Evolutionary conservation across 2,329 filamentous ascomycete species (phyloP).

Genomic region (Sordariomycetes sp.): DNA sequence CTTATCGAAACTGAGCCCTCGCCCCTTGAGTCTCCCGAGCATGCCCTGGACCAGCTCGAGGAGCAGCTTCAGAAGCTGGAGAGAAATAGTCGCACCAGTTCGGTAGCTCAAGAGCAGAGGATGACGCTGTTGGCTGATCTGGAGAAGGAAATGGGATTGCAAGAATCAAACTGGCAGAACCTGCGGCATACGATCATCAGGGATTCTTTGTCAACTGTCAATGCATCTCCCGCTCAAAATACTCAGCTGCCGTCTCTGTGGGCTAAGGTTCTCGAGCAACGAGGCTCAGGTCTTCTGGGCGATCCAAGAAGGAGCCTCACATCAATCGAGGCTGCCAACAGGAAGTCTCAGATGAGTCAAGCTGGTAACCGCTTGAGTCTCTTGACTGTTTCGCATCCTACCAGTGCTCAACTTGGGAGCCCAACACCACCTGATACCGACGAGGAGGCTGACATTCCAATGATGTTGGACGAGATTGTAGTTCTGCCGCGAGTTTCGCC

Average conservation of each 20-base stretch:
- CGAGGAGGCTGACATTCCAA: constrained; percentile 9
- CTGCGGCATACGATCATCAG: constrained; percentile 43
- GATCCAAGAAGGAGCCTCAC: background rate
- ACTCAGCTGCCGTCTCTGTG: background rate
- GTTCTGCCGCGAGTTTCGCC: background rate
- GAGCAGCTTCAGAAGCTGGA: constrained; percentile 42
- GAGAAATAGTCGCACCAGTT: constrained; percentile 22
- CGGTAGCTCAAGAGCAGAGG: constrained; percentile 29
- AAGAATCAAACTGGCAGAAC: constrained; percentile 51
- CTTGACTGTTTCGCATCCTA: constrained; percentile 2
- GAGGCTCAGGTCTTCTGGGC: background rate
- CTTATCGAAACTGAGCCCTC: constrained; percentile 39
- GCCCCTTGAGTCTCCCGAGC: constrained; percentile 41
- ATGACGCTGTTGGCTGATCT: constrained; percentile 46
- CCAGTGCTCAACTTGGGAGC: constrained; percentile 29
- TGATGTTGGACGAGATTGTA: background rate
- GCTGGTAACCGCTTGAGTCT: constrained; percentile 1
- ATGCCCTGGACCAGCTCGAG: constrained; percentile 40
- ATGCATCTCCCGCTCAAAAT: constrained; percentile 8
- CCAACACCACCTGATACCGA: constrained; percentile 44
- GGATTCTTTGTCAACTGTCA: constrained; percentile 40
- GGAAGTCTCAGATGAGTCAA: background rate
- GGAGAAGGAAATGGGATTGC: constrained; percentile 51
- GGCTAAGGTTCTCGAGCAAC: background rate
- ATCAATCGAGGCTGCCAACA: background rate